Percentiles rank a stretch among this genome's conserved stretches.
Evolutionary conservation across 2,329 filamentous ascomycete genomes (phyloP).

Genomic region (Aspergillus calidoustus): DNA sequence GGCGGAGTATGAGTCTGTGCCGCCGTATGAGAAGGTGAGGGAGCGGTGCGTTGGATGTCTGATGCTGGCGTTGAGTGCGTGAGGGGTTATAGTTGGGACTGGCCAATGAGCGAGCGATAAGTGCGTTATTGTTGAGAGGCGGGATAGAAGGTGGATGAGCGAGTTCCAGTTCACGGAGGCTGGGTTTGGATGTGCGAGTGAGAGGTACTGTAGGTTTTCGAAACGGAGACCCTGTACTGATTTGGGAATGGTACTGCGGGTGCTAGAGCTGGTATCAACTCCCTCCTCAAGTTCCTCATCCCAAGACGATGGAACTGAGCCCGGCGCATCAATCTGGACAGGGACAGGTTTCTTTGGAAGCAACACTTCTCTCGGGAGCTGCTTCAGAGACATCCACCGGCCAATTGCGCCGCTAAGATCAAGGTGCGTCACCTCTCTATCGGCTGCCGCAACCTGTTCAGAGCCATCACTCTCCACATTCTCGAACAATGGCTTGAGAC

Average conservation of each 20-base stretch:
- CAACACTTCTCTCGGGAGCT: conserved; percentile 52
- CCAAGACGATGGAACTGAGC: conserved; percentile 45
- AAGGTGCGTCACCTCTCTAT: conserved; percentile 53
- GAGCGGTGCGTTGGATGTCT: conserved; percentile 44
- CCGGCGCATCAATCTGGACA: conserved; percentile 11
- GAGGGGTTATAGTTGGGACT: conserved; percentile 60
- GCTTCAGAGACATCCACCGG: conserved; percentile 52
- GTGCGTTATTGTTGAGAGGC: conserved; percentile 62
- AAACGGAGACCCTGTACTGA: conserved; percentile 47
- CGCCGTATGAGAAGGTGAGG: conserved; percentile 53
- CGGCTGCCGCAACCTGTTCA: conserved; percentile 27
- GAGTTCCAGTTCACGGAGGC: conserved; percentile 58
- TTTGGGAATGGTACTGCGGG: conserved; percentile 23
- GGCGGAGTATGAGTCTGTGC: conserved; percentile 57
- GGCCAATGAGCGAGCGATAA: conserved; percentile 68
- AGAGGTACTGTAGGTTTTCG: conserved; percentile 60
- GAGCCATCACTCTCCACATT: conserved; percentile 21
- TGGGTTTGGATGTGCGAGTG: conserved; percentile 56
- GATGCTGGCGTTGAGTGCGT: conserved; percentile 53
- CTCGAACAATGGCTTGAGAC: conserved; percentile 56
- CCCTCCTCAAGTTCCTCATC: conserved; percentile 37
- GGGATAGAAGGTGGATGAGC: conserved; percentile 57
- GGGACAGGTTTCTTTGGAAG: conserved; percentile 23
- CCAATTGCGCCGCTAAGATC: conserved; percentile 59
- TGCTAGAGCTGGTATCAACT: not conserved